Evolutionary conservation across 2,329 filamentous ascomycete species (phyloP).

Genomic region (Xylaria sp.): DNA sequence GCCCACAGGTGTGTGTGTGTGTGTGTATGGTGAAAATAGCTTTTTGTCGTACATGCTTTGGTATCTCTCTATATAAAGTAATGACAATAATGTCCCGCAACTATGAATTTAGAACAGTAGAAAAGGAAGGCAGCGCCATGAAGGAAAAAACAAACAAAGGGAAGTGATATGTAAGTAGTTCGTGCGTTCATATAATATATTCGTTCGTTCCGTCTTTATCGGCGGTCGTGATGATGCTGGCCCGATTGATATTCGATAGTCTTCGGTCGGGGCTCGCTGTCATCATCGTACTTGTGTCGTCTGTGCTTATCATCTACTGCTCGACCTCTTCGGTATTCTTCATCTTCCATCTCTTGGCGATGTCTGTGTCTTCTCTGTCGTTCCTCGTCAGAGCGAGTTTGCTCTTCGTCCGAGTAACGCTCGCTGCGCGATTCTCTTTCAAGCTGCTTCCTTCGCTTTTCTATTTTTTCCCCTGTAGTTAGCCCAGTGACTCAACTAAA

Average conservation of each 20-base stretch:
- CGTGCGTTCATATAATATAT: slow-evolving; percentile 18
- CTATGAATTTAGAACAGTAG: background rate
- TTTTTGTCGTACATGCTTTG: slow-evolving; percentile 30
- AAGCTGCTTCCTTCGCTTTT: slow-evolving; percentile 49
- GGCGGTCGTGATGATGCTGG: slow-evolving; percentile 26
- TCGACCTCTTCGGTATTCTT: slow-evolving; percentile 38
- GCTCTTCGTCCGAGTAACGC: slow-evolving; percentile 35
- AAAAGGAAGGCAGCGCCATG: slow-evolving; percentile 6
- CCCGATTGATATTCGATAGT: slow-evolving; percentile 37
- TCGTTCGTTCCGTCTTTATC: slow-evolving; percentile 2
- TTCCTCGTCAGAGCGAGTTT: slow-evolving; percentile 42
- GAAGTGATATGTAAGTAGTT: background rate
- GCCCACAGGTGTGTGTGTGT: slow-evolving; percentile 19
- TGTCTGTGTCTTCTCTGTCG: slow-evolving; percentile 37
- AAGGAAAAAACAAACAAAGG: slow-evolving; percentile 2
- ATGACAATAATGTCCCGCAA: background rate
- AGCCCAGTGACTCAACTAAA: background rate
- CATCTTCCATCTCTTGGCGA: slow-evolving; percentile 40
- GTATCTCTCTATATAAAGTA: slow-evolving; percentile 32
- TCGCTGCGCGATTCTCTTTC: slow-evolving; percentile 41
- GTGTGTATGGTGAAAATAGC: slow-evolving; percentile 8
- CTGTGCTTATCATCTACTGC: slow-evolving; percentile 38
- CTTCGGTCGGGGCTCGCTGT: slow-evolving; percentile 33
- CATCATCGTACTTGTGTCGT: slow-evolving; percentile 34
- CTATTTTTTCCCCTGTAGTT: slow-evolving; percentile 41